Evolutionary conservation across 768 basidiomycete species (phyloP), one percentile per base, ranked within the genome.

Genomic region (Phaffia australis): DNA sequence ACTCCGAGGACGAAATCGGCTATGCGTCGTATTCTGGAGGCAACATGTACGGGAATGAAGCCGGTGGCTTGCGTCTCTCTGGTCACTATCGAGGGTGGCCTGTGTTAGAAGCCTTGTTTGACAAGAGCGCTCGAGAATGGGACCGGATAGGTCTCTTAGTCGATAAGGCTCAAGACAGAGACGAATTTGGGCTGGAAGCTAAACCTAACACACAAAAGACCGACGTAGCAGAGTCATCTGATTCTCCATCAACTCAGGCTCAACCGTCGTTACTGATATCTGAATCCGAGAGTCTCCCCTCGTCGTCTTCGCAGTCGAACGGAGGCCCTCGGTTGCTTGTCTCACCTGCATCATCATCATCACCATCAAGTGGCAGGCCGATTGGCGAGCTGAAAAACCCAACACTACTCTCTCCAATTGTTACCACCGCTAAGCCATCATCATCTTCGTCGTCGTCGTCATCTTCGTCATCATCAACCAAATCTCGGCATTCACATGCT

Each of bases 21-120:
- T 76, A 76, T 63, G 61, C 68, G 11, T 70, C 71, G 4, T 74
- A 73, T 60, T 52, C 69, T 56, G 65, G 66, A 25, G 74, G 74
- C 25, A 87, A 69, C 6, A 86, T 85, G 4, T 88, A 87, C 70
- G 81, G 82, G 15, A 85, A 87, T 27, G 76, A 81, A 14, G 84
- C 84, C 29, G 83, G 83, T 60, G 87, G 86, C 3, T 74, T 95
- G 72, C 82, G 87, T 52, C 77, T 93, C 71, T 81, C 82, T 4
- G 93, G 90, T 35, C 86, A 90, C 73, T 95, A 95, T 73, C 82
- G 83, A 75, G 91, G 93, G 7, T 95, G 91, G 92, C 88, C 81
- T 74, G 87, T 91, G 7, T 76, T 95, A 66, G 92, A 97, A 75
- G 93, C 91, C 18, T 88, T 87, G 87, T 92, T 89, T 57, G 93